phyloP scores from a whole-genome alignment of 345 rosid genomes.

The Gossypium australe region DNA sequence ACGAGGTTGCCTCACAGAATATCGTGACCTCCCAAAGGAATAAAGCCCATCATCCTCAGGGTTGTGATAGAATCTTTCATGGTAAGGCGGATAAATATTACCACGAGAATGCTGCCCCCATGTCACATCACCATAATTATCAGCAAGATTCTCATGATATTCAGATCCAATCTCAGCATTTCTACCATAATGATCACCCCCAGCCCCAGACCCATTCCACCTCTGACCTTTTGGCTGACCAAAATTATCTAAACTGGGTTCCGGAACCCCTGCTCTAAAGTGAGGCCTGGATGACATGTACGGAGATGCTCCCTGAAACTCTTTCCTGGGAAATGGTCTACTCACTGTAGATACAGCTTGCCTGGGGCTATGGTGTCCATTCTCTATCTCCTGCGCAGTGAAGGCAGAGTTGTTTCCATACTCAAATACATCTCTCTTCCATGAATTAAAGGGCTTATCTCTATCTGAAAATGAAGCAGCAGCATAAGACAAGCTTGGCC shows the following conservation, averaged over 20 bases:
- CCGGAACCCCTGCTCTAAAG: constrained; percentile 52
- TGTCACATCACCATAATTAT: constrained; percentile 57
- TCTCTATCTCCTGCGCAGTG: constrained; percentile 42
- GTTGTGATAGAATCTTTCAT: constrained; percentile 55
- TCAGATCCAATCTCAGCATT: constrained; percentile 59
- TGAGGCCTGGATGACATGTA: constrained; percentile 38
- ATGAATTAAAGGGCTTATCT: constrained; percentile 46
- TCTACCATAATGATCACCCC: constrained; percentile 56
- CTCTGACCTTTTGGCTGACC: constrained; percentile 45
- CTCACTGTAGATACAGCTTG: constrained; percentile 43
- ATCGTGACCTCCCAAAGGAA: constrained; percentile 73
- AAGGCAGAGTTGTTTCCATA: constrained; percentile 49
- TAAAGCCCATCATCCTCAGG: constrained; percentile 62
- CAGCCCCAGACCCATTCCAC: constrained; percentile 60
- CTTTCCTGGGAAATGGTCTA: constrained; percentile 51
- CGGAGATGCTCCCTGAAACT: constrained; percentile 57
- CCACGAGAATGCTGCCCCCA: constrained; percentile 59
- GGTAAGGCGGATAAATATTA: constrained; percentile 49
- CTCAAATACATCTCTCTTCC: constrained; percentile 75
- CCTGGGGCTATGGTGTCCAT: constrained; percentile 44
- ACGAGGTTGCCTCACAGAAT: constrained; percentile 86
- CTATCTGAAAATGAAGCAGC: constrained; percentile 49
- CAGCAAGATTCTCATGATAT: constrained; percentile 57
- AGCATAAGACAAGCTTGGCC: constrained; percentile 45
- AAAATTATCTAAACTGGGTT: constrained; percentile 44